Evolutionary conservation across 345 rosid species (phyloP), one percentile per base, ranked within the genome.

Genomic region (Pistacia integerrima): DNA sequence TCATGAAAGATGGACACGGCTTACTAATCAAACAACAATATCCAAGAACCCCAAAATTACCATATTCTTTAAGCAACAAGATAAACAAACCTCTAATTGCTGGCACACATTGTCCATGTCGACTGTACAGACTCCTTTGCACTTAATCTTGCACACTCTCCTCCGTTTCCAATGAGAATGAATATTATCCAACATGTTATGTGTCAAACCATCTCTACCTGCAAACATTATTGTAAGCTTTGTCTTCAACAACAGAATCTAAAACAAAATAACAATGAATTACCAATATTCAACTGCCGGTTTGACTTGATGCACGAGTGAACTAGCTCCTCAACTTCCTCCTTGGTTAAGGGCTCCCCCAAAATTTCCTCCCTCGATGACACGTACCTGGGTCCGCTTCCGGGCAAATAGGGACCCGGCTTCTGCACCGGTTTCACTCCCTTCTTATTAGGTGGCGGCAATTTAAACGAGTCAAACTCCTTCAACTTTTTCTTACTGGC

Each of bases 131-230:
- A 90, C 99, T 83, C 99, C 99, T 70, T 84, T 92, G 81, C 99
- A 95, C 83, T 90, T 93, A 49, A 93, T 92, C 89, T 91, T 96
- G 85, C 98, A 96, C 4, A 88, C 98, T 73, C 98, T 89, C 52
- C 91, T 76, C 51, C 97, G 80, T 84, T 92, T 93, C 97, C 99
- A 92, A 56, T 84, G 90, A 52, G 94, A 90, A 80, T 96, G 98
- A 79, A 95, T 91, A 77, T 93, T 93, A 54, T 92, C 94, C 82
- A 95, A 79, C 99, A 95, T 93, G 84, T 93, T 93, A 85, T 93
- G 99, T 1, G 97, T 92, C 73, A 96, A 87, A 16, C 99, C 98
- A 92, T 96, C 99, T 82, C 99, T 96, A 54, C 98, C 99, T 95
- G 81, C 77, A 63, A n/a, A 72, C 65, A 78, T 46, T 17, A 30